phyloP scores from a whole-genome alignment of 257 asterid genomes.

The Solanum ahanhuiri region DNA sequence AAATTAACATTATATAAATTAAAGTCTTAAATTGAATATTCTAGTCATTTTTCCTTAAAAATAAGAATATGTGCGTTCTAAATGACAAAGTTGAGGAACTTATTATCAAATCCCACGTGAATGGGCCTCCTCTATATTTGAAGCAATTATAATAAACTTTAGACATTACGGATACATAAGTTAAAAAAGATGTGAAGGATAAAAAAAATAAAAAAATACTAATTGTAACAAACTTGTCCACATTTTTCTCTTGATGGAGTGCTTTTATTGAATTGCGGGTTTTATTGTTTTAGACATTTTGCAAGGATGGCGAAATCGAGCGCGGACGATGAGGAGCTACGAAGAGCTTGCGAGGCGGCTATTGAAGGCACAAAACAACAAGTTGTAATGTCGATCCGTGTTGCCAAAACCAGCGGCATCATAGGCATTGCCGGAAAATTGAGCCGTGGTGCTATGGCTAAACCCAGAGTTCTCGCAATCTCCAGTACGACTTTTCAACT shows the following conservation, averaged over 20 bases:
- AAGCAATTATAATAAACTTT: background rate
- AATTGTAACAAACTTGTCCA: background rate
- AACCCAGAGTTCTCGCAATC: slow-evolving; percentile 92
- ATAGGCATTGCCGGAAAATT: slow-evolving; percentile 77
- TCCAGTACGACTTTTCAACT: slow-evolving; percentile 36
- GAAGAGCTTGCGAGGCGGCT: slow-evolving; percentile 91
- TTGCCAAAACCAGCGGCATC: slow-evolving; percentile 78
- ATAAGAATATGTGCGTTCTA: no score
- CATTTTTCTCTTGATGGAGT: background rate
- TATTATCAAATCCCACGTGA: background rate
- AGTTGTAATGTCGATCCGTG: slow-evolving; percentile 79
- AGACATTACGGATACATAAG: no score
- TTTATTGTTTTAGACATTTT: background rate
- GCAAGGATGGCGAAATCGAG: slow-evolving; percentile 71
- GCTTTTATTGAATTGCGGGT: background rate
- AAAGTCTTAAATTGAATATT: no score
- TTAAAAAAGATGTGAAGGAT: no score
- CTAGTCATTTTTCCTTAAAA: no score
- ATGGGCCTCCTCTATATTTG: background rate
- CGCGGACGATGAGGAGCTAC: slow-evolving; percentile 93
- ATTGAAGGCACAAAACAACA: slow-evolving; percentile 80
- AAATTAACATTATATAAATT: no score
- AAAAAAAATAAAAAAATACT: no score
- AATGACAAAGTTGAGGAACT: no score
- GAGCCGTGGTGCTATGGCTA: slow-evolving; percentile 91